Base-by-base conservation (phyloP, 108 stramenopile genomes). In the Nannochloropsis salina region DNA sequence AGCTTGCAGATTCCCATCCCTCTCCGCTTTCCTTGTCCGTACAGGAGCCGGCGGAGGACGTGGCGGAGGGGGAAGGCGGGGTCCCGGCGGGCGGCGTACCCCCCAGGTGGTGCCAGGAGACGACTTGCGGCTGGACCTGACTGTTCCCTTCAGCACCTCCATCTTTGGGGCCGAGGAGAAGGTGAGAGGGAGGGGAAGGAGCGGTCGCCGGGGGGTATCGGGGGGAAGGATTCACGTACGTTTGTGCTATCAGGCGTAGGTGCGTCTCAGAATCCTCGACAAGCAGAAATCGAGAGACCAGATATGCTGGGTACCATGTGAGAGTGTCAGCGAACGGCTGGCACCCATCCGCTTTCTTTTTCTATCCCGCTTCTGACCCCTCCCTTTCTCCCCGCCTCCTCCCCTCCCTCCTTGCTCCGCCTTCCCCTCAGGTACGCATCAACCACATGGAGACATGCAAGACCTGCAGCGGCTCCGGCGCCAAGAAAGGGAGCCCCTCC, bases 91-190 rank as follows among this genome's bases (percentile, higher is more conserved):
- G 15, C 47, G 47, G 15, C 47, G 47, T 0, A 15, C 47, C 47
- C 47, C 47, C 15, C 47, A 51, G 47, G 47, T 51, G 15, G 47
- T 51, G 12, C 91, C 93, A 51, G 96, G 96, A 21, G 95, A 96
- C 90, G 96, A 96, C 87, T 92, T 93, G 85, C 89, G 97, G 51
- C 95, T 96, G 86, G 97, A 97, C 88, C 90, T 97, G 83, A 94
- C 95, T 81, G 91, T 97, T 83, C 94, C 95, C 90, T 97, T 97
- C 90, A 95, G 95, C 93, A 96, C 95, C 81, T 95, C 94, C 9
- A 92, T 95, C n/a, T 97, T 97, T 87, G 97, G 97, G 61, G 96
- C 95, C 42, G 95, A 96, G 86, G 96, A 97, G 91, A 95, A 95
- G 93, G 96, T 86, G 51, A 41, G 81, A 8, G 15, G 8, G 20